Evolutionary conservation across 805 yeast species (phyloP).

Genomic region (Yamadazyma takamatsuzukensis): DNA sequence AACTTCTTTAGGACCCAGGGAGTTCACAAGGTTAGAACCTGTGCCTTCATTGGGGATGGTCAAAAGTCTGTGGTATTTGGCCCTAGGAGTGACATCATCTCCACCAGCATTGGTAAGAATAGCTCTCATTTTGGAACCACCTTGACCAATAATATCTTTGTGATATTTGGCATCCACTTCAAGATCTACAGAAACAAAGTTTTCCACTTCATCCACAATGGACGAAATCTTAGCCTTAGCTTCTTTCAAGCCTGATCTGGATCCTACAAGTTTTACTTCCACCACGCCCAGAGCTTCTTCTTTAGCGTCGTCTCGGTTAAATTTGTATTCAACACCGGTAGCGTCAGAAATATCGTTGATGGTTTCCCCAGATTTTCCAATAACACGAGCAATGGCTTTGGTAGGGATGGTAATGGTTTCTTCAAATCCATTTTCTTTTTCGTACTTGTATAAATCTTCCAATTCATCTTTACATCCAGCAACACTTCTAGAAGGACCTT

Average conservation of each 20-base stretch:
- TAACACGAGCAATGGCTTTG: conserved; percentile 75
- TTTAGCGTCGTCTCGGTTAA: conserved; percentile 37
- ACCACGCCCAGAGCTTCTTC: conserved; percentile 50
- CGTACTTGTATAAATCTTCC: conserved; percentile 77
- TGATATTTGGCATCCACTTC: conserved; percentile 73
- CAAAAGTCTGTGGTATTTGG: conserved; percentile 52
- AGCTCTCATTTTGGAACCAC: conserved; percentile 69
- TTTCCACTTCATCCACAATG: conserved; percentile 63
- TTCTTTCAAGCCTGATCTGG: conserved; percentile 66
- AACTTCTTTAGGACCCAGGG: conserved; percentile 71
- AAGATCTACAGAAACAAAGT: conserved; percentile 53
- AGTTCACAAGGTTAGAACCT: conserved; percentile 54
- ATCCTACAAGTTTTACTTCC: conserved; percentile 72
- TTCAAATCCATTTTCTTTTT: conserved; percentile 77
- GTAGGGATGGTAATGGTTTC: conserved; percentile 64
- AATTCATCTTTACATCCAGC: conserved; percentile 80
- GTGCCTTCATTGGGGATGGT: conserved; percentile 68
- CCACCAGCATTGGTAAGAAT: conserved; percentile 77
- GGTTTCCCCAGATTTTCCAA: conserved; percentile 85
- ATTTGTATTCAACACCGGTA: conserved; percentile 55
- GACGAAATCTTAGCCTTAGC: conserved; percentile 62
- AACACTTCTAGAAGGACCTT: conserved; percentile 91
- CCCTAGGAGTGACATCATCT: conserved; percentile 44
- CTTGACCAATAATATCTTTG: conserved; percentile 71
- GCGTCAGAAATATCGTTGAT: conserved; percentile 77